These are phyloP conservation scores for Prunus padus DNA, from an alignment of 306 rosid genomes.

Conservation along the genomic window DNA sequence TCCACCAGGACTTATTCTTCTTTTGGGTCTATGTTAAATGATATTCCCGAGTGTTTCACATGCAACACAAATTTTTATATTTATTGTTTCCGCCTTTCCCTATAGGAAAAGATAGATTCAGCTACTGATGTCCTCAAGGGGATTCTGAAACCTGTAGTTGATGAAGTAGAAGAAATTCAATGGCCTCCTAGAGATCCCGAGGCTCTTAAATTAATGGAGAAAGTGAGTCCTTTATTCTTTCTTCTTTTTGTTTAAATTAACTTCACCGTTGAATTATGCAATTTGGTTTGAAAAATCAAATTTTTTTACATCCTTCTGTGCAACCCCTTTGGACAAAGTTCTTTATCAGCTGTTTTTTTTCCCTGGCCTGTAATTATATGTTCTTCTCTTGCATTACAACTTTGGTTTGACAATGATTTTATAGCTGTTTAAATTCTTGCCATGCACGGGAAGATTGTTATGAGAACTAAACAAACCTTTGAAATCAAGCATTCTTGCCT, in stretches of 20 bases:
- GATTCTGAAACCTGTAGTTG: constrained; percentile 71
- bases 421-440: background rate
- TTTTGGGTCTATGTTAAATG: constrained; percentile 1
- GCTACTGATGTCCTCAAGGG: constrained; percentile 82
- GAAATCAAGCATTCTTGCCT: background rate
- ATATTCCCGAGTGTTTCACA: constrained; percentile 15
- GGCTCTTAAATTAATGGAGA: constrained; percentile 68
- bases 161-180: constrained; percentile 67
- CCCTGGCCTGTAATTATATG: background rate
- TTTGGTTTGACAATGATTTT: background rate
- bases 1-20: background rate
- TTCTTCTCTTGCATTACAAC: background rate
- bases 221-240: constrained; percentile 33
- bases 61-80: background rate
- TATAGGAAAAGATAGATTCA: constrained; percentile 89
- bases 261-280: background rate
- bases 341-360: background rate
- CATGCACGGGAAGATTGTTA: background rate
- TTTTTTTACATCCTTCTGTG: background rate
- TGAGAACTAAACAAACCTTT: background rate
- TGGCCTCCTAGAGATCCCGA: constrained; percentile 92
- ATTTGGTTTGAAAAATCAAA: background rate
- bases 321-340: background rate
- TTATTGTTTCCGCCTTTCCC: background rate
- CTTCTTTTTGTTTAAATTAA: background rate